A percentile compares a stretch with the other conserved stretches of the same genome.
Conservation (phyloP, 2,329 filamentous ascomycete species). For the Biscogniauxia mediterranea region DNA sequence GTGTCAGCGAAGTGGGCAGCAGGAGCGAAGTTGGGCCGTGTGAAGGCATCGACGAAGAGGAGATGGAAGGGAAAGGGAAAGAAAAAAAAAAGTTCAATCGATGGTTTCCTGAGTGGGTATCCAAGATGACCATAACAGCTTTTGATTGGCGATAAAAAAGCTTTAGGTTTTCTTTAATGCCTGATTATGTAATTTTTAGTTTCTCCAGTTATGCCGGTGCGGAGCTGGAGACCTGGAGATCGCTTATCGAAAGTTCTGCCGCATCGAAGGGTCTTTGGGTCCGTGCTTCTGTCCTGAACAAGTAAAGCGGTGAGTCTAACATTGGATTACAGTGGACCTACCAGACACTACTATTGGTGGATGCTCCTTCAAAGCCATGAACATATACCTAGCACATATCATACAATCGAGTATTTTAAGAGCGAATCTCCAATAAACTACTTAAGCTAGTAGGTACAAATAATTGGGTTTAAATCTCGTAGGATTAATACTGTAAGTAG, state of each 20-base stretch:
- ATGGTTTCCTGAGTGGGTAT: constrained; percentile 2
- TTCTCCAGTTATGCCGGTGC: neutral
- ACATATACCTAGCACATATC: too few species aligned
- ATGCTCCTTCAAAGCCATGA: too few species aligned
- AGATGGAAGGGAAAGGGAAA: constrained; percentile 5
- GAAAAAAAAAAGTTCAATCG: constrained; percentile 24
- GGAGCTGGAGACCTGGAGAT: neutral
- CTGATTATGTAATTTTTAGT: constrained; percentile 17
- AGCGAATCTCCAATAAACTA: too few species aligned
- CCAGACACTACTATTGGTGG: too few species aligned
- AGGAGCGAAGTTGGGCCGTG: neutral
- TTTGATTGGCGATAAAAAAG: constrained; percentile 14
- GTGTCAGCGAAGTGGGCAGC: neutral
- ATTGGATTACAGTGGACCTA: too few species aligned
- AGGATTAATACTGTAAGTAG: too few species aligned
- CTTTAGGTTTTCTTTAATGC: constrained; percentile 19
- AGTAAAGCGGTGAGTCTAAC: too few species aligned
- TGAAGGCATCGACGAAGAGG: constrained; percentile 3
- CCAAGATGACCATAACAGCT: constrained; percentile 8
- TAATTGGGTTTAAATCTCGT: too few species aligned
- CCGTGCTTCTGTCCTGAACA: too few species aligned
- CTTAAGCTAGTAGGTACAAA: too few species aligned
- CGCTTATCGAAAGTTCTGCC: neutral
- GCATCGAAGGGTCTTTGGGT: too few species aligned
- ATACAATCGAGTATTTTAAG: too few species aligned